These are phyloP conservation scores for Clonostachys rosea DNA, from an alignment of 2,329 filamentous ascomycete genomes.

Conservation along the genomic window DNA sequence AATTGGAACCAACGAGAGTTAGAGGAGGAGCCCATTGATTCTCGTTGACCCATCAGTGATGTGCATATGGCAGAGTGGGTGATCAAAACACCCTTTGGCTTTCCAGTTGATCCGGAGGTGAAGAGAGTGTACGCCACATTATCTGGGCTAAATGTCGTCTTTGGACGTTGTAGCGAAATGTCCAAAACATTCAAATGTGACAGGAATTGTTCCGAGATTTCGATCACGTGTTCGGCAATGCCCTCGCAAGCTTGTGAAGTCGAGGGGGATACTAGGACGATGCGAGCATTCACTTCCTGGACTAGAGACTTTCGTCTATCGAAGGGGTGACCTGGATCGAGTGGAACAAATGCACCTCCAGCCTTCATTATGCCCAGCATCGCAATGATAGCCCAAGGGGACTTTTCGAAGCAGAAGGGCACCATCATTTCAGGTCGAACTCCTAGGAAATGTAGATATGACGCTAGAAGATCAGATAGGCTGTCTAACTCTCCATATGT, in stretches of 20 bases:
- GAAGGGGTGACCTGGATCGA: conserved; percentile 13
- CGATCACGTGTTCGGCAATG: neutral
- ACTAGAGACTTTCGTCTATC: conserved; percentile 2
- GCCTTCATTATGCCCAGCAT: conserved; percentile 19
- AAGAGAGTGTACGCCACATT: conserved; percentile 1
- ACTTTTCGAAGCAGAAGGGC: conserved; percentile 18
- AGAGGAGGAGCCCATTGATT: neutral
- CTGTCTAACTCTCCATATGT: neutral
- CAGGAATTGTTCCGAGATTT: neutral
- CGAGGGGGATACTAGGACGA: conserved; percentile 3
- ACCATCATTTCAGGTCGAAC: conserved; percentile 13
- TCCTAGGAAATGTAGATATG: conserved; percentile 4
- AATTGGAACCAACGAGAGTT: conserved; percentile 19
- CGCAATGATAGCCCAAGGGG: conserved; percentile 12
- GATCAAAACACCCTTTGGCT: conserved; percentile 13
- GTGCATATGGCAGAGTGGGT: conserved; percentile 11
- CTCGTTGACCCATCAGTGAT: neutral
- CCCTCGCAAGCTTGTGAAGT: conserved; percentile 11
- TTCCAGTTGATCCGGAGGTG: conserved; percentile 7
- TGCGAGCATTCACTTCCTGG: conserved; percentile 2
- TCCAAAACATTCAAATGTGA: neutral
- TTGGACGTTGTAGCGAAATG: neutral
- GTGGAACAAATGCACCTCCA: conserved; percentile 18
- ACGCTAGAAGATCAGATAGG: neutral
- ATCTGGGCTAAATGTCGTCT: neutral